A percentile compares a stretch with the other conserved stretches of the same genome.
Conservation (phyloP, 192 early-diverging fungal species). For the Coemansia sp. region DNA sequence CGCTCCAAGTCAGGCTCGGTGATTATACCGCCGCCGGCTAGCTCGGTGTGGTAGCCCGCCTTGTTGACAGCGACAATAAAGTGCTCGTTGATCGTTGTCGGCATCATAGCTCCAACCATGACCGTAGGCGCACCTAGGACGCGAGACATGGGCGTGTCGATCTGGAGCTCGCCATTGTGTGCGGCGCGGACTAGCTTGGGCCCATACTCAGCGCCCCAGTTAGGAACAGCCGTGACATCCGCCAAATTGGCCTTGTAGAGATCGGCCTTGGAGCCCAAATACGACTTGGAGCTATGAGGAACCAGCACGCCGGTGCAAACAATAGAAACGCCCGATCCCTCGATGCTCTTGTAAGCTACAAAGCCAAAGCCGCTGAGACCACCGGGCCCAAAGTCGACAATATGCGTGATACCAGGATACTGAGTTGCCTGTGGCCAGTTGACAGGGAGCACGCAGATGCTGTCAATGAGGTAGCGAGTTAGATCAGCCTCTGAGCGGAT, state of each 20-base stretch:
- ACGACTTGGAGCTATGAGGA: slow-evolving; percentile 25
- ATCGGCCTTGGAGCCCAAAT: slow-evolving; percentile 70
- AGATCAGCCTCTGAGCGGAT: slow-evolving; percentile 60
- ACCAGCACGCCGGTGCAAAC: slow-evolving; percentile 25
- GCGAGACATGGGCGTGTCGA: slow-evolving; percentile 85
- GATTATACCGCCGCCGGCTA: slow-evolving; percentile 91
- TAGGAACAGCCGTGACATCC: slow-evolving; percentile 69
- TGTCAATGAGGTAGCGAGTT: slow-evolving; percentile 65
- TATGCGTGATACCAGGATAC: slow-evolving; percentile 66
- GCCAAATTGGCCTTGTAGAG: slow-evolving; percentile 67
- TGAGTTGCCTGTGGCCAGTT: slow-evolving; percentile 63
- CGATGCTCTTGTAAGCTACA: slow-evolving; percentile 83
- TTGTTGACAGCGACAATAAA: slow-evolving; percentile 86
- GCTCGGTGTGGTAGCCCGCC: slow-evolving; percentile 87
- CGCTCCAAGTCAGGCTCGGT: slow-evolving; percentile 65
- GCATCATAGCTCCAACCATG: slow-evolving; percentile 96
- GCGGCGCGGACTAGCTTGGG: slow-evolving; percentile 73
- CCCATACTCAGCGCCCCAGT: slow-evolving; percentile 84
- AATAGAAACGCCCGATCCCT: slow-evolving; percentile 76
- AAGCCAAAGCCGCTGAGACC: slow-evolving; percentile 80
- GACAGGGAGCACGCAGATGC: slow-evolving; percentile 63
- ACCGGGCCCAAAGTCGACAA: slow-evolving; percentile 93
- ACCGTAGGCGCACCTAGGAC: slow-evolving; percentile 83
- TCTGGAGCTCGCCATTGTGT: slow-evolving; percentile 61
- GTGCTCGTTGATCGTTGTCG: slow-evolving; percentile 72